These are phyloP conservation scores for Leptodermis oblonga DNA, from an alignment of 257 asterid genomes.

Conservation along the genomic window DNA sequence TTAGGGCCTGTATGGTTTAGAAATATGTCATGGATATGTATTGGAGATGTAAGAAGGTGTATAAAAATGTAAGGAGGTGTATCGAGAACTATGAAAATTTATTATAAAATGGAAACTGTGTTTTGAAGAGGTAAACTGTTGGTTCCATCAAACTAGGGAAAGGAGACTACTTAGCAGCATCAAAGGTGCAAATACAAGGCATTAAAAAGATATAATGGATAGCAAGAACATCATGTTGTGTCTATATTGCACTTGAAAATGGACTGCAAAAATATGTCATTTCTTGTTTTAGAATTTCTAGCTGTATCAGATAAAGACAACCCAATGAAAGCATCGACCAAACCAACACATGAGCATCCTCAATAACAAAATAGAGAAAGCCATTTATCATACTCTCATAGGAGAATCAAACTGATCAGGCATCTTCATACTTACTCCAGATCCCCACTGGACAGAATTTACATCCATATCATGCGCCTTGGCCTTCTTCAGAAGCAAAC, in stretches of 20 bases:
- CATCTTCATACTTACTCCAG: constrained; percentile 43
- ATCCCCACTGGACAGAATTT: constrained; percentile 78
- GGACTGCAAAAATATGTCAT: neutral
- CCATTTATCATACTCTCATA: constrained; percentile 5
- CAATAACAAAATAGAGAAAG: neutral
- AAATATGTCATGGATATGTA: neutral
- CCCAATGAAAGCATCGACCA: neutral
- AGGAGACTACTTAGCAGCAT: neutral
- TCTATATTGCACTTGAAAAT: neutral
- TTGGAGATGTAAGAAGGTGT: too few relatives aligned
- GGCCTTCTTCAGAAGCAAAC: constrained; percentile 65
- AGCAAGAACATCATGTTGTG: neutral
- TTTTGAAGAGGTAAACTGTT: neutral
- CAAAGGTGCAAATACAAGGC: neutral
- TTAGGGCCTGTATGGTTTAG: neutral
- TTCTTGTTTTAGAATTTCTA: neutral
- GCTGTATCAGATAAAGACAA: neutral
- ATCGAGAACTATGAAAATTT: too few relatives aligned
- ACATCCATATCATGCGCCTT: constrained; percentile 93
- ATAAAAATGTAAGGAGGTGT: too few relatives aligned
- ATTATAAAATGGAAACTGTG: too few relatives aligned
- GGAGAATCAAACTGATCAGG: neutral
- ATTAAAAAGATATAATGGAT: neutral
- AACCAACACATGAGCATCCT: neutral
- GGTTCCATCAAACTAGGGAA: neutral